Conservation (phyloP, 78 protist genomes). For the Dictyostelium brefeldianum region DNA sequence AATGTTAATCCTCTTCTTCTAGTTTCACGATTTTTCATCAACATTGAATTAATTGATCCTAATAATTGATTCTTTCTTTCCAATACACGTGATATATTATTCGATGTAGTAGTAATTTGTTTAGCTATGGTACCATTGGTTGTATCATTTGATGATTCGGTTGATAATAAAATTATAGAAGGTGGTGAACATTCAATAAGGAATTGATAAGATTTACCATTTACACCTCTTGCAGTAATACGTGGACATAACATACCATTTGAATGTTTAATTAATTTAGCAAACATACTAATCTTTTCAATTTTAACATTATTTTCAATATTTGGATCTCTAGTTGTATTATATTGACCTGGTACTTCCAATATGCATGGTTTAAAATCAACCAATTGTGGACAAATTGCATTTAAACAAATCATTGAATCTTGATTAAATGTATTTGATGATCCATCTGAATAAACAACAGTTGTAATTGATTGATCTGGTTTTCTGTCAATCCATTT, state of each 20-base stretch:
- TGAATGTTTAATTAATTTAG: slow-evolving; percentile 56
- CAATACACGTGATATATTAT: background rate
- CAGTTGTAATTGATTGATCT: background rate
- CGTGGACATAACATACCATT: slow-evolving; percentile 70
- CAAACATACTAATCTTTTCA: slow-evolving; percentile 32
- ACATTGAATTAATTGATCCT: slow-evolving; percentile 31
- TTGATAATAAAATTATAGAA: background rate
- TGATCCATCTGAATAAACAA: background rate
- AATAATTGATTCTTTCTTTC: slow-evolving; percentile 65
- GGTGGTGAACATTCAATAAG: slow-evolving; percentile 45
- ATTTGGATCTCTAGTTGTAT: slow-evolving; percentile 45
- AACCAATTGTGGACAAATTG: slow-evolving; percentile 18
- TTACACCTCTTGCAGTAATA: slow-evolving; percentile 26
- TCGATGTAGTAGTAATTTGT: background rate
- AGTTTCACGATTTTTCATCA: slow-evolving; percentile 62
- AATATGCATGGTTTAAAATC: slow-evolving; percentile 22
- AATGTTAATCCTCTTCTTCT: slow-evolving; percentile 49
- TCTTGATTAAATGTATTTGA: slow-evolving; percentile 1
- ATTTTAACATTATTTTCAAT: slow-evolving; percentile 14
- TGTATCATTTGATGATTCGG: no score
- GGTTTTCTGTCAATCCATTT: slow-evolving; percentile 23
- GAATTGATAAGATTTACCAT: slow-evolving; percentile 65
- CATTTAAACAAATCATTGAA: background rate
- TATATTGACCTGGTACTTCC: slow-evolving; percentile 36
- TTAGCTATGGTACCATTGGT: background rate